Evolutionary conservation across 345 rosid species (phyloP), one percentile per base, ranked within the genome.

Genomic region (Eucalyptus shirleyi): DNA sequence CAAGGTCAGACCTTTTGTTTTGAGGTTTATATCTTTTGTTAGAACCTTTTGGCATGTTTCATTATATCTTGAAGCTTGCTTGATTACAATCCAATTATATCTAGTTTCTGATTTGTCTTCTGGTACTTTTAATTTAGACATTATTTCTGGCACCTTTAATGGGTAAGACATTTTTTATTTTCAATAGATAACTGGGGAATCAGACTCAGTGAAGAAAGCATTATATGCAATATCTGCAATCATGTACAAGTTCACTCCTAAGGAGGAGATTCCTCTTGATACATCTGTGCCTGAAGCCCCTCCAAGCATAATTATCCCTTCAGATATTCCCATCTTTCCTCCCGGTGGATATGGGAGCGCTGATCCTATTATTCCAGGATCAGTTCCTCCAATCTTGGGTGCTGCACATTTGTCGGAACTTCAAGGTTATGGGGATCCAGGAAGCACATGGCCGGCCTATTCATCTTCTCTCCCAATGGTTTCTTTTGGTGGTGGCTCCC

Each of bases 211-310:
- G 89, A 97, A 93, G 94, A 97, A 94, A 92, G 99, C 99, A 28
- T 91, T 98, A 56, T 96, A 93, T 91, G 96, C 98, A 12, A 91
- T 98, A 91, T 98, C 99, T 90, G 94, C 98, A 15, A 98, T 98
- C 86, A 96, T 97, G 96, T 98, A 97, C 91, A 98, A 96, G 90
- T 94, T 96, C 89, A 89, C 92, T 90, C 96, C 99, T 86, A 94
- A 95, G 89, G 99, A 98, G 93, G 98, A 96, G 89, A 93, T 97
- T 90, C 94, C 99, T 89, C 96, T 98, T 7, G 98, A 95, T 81
- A 94, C 99, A 88, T 91, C 93, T 30, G 93, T 95, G 32, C 94
- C 95, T 81, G 99, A 96, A 90, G 93, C 91, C 88, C 95, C 94
- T 28, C 93, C 98, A 15, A 95, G 95, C 92, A 98, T 96, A 89